A percentile compares a stretch with the other conserved stretches of the same genome.
Conservation (phyloP, 192 early-diverging fungal genomes). For the Obelidium mucronatum region DNA sequence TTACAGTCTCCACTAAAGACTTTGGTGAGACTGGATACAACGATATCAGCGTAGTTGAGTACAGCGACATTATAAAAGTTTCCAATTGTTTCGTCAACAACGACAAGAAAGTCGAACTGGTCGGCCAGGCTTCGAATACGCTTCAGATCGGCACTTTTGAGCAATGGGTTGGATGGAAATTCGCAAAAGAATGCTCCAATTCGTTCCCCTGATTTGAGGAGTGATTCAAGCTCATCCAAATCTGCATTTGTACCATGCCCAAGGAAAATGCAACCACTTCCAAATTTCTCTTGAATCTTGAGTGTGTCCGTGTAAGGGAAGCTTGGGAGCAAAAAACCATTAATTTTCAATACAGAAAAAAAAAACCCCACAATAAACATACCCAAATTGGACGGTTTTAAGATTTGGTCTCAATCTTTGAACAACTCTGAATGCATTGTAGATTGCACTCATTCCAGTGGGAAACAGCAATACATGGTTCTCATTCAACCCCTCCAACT, state of each 20-base stretch:
- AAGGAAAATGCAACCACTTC: conserved; percentile 85
- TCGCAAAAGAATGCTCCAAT: conserved; percentile 90
- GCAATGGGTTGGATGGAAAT: conserved; percentile 93
- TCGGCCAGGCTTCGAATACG: conserved; percentile 80
- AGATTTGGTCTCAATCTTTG: conserved; percentile 37
- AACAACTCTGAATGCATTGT: conserved; percentile 78
- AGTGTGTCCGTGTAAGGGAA: conserved; percentile 98
- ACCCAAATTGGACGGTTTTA: conserved; percentile 93
- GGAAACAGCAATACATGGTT: conserved; percentile 89
- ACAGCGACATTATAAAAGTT: conserved; percentile 90
- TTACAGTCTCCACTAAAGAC: conserved; percentile 96
- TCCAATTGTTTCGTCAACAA: conserved; percentile 96
- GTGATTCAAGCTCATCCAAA: conserved; percentile 73
- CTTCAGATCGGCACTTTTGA: conserved; percentile 80
- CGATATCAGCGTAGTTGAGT: conserved; percentile 81
- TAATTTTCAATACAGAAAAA: background rate
- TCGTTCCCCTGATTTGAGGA: conserved; percentile 62
- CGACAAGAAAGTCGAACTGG: conserved; percentile 75
- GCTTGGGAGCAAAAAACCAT: conserved; percentile 43
- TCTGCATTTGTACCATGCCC: conserved; percentile 83
- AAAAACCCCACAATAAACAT: no score
- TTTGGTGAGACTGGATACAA: conserved; percentile 93
- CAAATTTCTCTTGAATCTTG: conserved; percentile 96
- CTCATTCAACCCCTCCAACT: conserved; percentile 57
- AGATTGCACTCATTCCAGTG: conserved; percentile 95